Conservation (phyloP, 306 rosid species). For the Cajanus cajan region DNA sequence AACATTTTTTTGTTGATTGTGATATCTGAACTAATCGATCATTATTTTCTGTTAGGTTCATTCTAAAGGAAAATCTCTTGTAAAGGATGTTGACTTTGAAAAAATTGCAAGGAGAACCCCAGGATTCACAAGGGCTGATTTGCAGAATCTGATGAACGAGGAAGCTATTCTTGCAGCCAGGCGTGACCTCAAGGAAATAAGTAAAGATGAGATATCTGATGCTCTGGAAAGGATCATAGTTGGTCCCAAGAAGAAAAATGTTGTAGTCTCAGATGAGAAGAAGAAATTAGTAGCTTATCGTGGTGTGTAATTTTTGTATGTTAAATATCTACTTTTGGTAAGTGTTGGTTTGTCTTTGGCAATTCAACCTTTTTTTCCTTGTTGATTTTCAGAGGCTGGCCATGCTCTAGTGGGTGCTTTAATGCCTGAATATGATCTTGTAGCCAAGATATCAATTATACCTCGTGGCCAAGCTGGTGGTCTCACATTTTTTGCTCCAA, state of each 20-base stretch:
- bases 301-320: slow-evolving; percentile 20
- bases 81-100: slow-evolving; percentile 95
- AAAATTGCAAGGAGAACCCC: slow-evolving; percentile 97
- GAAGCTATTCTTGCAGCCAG: slow-evolving; percentile 99
- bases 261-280: slow-evolving; percentile 95
- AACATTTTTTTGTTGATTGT: not conserved
- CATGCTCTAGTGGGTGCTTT: slow-evolving; percentile 65
- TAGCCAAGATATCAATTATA: slow-evolving; percentile 95
- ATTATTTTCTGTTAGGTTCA: slow-evolving; percentile 66
- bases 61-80: slow-evolving; percentile 84
- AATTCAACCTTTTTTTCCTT: not conserved
- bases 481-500: slow-evolving; percentile 56
- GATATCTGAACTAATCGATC: not conserved
- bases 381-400: slow-evolving; percentile 83
- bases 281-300: slow-evolving; percentile 83
- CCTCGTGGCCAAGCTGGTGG: slow-evolving; percentile 82
- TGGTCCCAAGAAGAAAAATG: slow-evolving; percentile 98
- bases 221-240: slow-evolving; percentile 97
- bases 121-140: slow-evolving; percentile 76
- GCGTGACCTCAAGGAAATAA: slow-evolving; percentile 97
- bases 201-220: slow-evolving; percentile 97
- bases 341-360: not conserved
- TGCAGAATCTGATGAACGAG: slow-evolving; percentile 93
- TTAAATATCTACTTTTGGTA: not conserved
- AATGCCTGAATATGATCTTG: slow-evolving; percentile 63